Conservation (phyloP, 108 stramenopile species). For the Conticribra guillardii region DNA sequence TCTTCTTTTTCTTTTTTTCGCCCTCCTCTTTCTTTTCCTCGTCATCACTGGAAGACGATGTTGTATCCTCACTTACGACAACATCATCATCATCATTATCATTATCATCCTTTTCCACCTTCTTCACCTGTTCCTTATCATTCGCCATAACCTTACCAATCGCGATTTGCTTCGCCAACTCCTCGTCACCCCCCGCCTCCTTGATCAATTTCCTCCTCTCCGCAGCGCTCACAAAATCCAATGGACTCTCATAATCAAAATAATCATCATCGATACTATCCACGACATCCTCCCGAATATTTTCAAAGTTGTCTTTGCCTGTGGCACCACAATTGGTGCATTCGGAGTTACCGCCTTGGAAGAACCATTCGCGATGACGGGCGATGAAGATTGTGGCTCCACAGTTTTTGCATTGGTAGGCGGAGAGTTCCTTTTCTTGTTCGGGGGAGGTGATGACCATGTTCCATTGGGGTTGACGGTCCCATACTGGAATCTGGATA, state of each 20-base stretch:
- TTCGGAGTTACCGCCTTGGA: constrained; percentile 77
- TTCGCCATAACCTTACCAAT: constrained; percentile 52
- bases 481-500: constrained; percentile 76
- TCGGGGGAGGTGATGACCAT: constrained; percentile 85
- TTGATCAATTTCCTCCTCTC: constrained; percentile 75
- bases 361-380: constrained; percentile 83
- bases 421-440: constrained; percentile 85
- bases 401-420: constrained; percentile 81
- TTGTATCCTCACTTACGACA: too few relatives aligned
- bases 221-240: constrained; percentile 81
- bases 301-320: constrained; percentile 82
- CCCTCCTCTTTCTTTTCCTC: not conserved
- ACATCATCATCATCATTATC: too few relatives aligned
- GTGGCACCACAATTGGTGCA: constrained; percentile 86
- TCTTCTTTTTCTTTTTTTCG: not conserved
- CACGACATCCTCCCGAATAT: constrained; percentile 77
- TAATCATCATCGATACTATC: constrained; percentile 83
- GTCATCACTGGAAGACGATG: too few relatives aligned
- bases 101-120: not conserved
- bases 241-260: constrained; percentile 82
- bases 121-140: constrained; percentile 33
- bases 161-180: constrained; percentile 73
- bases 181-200: constrained; percentile 76
- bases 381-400: constrained; percentile 88
- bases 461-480: constrained; percentile 91